phyloP scores from a whole-genome alignment of 2,329 filamentous ascomycete species.

The Penicillium sp. region DNA sequence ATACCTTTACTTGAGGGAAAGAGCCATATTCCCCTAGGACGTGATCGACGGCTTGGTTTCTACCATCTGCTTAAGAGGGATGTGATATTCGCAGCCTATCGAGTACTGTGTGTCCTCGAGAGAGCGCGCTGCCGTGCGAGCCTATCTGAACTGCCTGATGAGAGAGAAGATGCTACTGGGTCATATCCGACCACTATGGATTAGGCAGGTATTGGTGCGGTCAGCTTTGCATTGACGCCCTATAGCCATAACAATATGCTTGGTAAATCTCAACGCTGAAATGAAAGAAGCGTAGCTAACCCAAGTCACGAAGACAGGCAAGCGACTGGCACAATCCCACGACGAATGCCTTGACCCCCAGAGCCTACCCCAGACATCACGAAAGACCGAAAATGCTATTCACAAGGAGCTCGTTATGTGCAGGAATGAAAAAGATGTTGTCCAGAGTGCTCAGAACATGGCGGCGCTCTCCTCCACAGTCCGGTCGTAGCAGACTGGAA shows the following conservation, averaged over 20 bases:
- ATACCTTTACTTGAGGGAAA: too few relatives aligned
- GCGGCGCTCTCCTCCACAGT: conserved; percentile 27
- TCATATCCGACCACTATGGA: neutral
- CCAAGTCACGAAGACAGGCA: neutral
- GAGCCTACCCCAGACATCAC: neutral
- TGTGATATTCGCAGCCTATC: neutral
- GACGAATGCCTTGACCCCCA: neutral
- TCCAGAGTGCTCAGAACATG: conserved; percentile 16
- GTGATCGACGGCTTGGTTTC: neutral
- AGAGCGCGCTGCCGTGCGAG: neutral
- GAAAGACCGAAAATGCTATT: neutral
- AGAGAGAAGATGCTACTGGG: neutral
- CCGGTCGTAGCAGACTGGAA: conserved; percentile 33
- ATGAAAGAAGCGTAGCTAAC: neutral
- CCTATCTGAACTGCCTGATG: neutral
- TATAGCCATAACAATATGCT: neutral
- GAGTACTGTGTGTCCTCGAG: neutral
- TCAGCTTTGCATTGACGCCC: neutral
- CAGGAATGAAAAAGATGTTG: neutral
- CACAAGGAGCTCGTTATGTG: neutral
- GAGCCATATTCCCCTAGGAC: too few relatives aligned
- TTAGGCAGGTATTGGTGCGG: neutral
- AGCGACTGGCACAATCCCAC: neutral
- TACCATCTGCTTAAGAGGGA: neutral
- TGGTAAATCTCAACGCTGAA: neutral